These are phyloP conservation scores for Juglanconis sp. DNA, from an alignment of 2,329 filamentous ascomycete genomes.

Conservation along the genomic window DNA sequence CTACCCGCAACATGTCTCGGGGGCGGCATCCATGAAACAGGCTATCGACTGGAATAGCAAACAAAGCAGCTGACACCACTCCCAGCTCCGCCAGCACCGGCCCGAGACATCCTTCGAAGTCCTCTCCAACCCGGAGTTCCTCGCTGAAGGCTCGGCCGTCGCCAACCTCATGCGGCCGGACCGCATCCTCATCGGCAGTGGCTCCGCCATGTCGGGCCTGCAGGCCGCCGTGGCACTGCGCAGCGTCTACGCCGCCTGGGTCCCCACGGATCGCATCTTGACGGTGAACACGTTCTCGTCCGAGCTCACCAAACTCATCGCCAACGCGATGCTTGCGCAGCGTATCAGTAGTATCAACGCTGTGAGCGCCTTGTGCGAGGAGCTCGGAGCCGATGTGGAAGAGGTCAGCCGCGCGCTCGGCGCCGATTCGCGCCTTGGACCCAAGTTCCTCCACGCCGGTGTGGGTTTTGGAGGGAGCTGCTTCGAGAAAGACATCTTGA, in stretches of 20 bases:
- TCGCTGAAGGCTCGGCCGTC: conserved; percentile 60
- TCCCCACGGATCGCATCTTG: conserved; percentile 50
- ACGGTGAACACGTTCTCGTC: conserved; percentile 59
- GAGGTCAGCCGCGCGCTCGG: conserved; percentile 55
- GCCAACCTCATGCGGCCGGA: conserved; percentile 54
- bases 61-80: conserved; percentile 2
- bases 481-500: conserved; percentile 61
- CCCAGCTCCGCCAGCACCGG: conserved; percentile 29
- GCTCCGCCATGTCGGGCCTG: conserved; percentile 42
- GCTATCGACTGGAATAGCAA: background rate
- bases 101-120: conserved; percentile 54
- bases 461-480: conserved; percentile 64
- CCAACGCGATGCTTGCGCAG: conserved; percentile 63
- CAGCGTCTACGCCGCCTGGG: conserved; percentile 55
- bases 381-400: conserved; percentile 54
- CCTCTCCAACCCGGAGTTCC: conserved; percentile 62
- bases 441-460: conserved; percentile 55
- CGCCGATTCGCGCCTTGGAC: conserved; percentile 54
- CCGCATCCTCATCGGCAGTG: conserved; percentile 59
- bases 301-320: conserved; percentile 60
- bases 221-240: conserved; percentile 48
- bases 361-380: conserved; percentile 59
- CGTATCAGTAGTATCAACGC: conserved; percentile 63
- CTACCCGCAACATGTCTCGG: conserved; percentile 14
- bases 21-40: background rate